A percentile compares a stretch with the other conserved stretches of the same genome.
These are phyloP conservation scores for Rhizopus stolonifer DNA, from an alignment of 371 early-diverging fungal genomes.

Conservation along the genomic window DNA sequence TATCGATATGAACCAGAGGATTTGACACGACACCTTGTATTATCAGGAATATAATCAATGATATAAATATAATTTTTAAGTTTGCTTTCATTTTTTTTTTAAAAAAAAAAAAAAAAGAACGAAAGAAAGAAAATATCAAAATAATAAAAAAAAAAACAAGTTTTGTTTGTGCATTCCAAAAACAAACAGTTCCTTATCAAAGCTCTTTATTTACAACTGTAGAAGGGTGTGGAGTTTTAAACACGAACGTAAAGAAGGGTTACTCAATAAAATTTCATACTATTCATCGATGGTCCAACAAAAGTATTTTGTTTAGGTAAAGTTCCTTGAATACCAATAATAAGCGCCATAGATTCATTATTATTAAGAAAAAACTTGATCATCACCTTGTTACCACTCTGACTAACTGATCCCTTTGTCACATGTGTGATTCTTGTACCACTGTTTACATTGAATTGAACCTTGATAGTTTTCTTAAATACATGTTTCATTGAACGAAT, in stretches of 20 bases:
- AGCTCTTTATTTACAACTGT: too few species aligned
- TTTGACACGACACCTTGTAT: not conserved
- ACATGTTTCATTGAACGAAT: slow-evolving; percentile 23
- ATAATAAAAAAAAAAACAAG: too few species aligned
- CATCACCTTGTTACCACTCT: slow-evolving; percentile 25
- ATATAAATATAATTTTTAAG: not conserved
- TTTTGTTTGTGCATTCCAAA: too few species aligned
- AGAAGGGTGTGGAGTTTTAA: too few species aligned
- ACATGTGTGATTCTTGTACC: slow-evolving; percentile 23
- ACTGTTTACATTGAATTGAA: slow-evolving; percentile 28
- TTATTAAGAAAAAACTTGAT: slow-evolving; percentile 22
- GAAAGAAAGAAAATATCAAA: not conserved
- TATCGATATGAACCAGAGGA: not conserved
- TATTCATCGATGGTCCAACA: slow-evolving; percentile 20
- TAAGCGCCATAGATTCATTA: slow-evolving; percentile 24
- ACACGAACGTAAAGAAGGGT: too few species aligned
- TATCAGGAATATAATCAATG: not conserved
- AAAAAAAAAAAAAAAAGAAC: not conserved
- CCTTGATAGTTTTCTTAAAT: slow-evolving; percentile 18
- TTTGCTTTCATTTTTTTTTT: not conserved
- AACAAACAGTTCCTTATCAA: too few species aligned
- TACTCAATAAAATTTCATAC: slow-evolving; percentile 5
- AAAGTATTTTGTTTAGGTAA: slow-evolving; percentile 20
- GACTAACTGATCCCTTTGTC: slow-evolving; percentile 24
- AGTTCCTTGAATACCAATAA: slow-evolving; percentile 25